Evolutionary conservation across 805 yeast genomes (phyloP), one percentile per base, ranked within the genome.

Genomic region (Starmerella sp.): DNA sequence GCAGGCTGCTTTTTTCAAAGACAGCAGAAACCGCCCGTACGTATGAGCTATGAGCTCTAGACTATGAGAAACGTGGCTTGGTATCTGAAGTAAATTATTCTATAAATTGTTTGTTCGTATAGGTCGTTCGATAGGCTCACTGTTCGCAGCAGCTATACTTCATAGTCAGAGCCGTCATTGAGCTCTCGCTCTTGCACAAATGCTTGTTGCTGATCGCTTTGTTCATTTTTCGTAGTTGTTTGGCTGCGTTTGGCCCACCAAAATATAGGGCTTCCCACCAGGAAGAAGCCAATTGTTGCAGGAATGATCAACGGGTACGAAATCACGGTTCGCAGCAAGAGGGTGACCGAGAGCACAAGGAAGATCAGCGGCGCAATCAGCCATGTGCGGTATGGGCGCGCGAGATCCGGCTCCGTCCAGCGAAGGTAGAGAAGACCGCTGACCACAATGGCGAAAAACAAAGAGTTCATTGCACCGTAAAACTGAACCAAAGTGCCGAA

Each of bases 351-450:
- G 4, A 57, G 41, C 7, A 15, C 6, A 5, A 57, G 29, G 35
- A 58, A 58, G 2, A 48, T 15, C 13, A 58, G 6, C 3, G 75
- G 75, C 2, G 73, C 70, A 11, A 62, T 48, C 13, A 69, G 62
- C 62, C 64, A 69, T 4, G 71, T 67, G 52, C 65, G 65, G 62
- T 68, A 72, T 1, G 75, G 75, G 38, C 75, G 56, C 6, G 59
- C 65, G 11, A 72, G 60, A 1, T 60, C 55, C 0, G 75, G 74
- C 51, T 70, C 69, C 10, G 60, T 56, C 48, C 63, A 60, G 28
- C 75, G 58, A 42, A 72, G 59, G 22, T 65, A 59, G 34, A 72
- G 60, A 14, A 72, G 67, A 1, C 75, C 75, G 5, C 67, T 58
- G 2, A 72, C 75, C 0, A 74, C 65, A 43, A 67, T 51, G 41